A percentile compares a stretch with the other conserved stretches of the same genome.
Evolutionary conservation across 2,329 filamentous ascomycete genomes (phyloP).

Genomic region (Trichoderma cornu-damae): DNA sequence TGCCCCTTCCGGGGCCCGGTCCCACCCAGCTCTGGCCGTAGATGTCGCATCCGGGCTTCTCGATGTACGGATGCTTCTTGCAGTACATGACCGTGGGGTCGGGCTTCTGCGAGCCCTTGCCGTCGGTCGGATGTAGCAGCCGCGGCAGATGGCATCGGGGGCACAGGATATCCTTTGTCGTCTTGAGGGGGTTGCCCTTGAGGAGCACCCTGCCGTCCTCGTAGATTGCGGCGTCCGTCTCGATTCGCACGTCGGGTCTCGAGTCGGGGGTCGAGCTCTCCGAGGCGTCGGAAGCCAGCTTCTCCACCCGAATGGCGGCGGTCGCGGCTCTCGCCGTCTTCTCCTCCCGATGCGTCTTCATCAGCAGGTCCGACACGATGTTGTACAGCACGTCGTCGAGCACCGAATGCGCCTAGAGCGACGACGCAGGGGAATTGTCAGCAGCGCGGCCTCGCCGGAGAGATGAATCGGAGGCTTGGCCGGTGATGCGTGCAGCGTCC

Average conservation of each 20-base stretch:
- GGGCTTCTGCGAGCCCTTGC: constrained; percentile 60
- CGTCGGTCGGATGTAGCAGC: constrained; percentile 66
- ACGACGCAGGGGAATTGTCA: constrained; percentile 9
- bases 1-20: constrained; percentile 63
- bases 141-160: constrained; percentile 69
- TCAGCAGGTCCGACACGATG: constrained; percentile 67
- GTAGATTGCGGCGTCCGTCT: constrained; percentile 65
- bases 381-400: constrained; percentile 73
- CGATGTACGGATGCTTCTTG: constrained; percentile 72
- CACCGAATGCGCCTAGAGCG: constrained; percentile 53
- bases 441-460: constrained; percentile 11
- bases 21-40: constrained; percentile 78
- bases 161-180: constrained; percentile 66
- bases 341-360: constrained; percentile 72
- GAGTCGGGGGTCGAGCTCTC: constrained; percentile 50
- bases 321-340: constrained; percentile 66
- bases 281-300: constrained; percentile 52
- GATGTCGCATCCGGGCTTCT: constrained; percentile 71
- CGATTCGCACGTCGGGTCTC: constrained; percentile 52
- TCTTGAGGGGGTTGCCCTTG: constrained; percentile 67
- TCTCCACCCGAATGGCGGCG: constrained; percentile 60
- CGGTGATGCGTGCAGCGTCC: constrained; percentile 10
- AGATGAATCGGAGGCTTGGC: background rate
- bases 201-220: constrained; percentile 63
- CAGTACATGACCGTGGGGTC: constrained; percentile 69